Percentiles rank a stretch among this genome's conserved stretches.
Evolutionary conservation across 805 yeast genomes (phyloP).

Genomic region (Hanseniaspora mollemarum): DNA sequence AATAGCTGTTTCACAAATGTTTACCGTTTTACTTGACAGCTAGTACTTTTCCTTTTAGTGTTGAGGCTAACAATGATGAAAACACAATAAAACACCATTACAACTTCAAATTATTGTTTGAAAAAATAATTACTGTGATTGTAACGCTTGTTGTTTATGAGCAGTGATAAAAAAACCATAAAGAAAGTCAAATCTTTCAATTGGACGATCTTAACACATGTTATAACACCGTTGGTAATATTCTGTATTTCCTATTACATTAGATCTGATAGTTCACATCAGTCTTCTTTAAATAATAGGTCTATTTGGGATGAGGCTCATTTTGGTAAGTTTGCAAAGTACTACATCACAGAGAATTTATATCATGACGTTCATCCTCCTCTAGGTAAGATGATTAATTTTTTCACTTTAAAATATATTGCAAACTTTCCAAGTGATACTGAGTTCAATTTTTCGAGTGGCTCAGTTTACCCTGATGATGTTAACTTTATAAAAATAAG

Average conservation of each 20-base stretch:
- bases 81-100: too few species aligned
- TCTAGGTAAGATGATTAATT: conserved; percentile 74
- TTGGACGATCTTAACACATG: conserved; percentile 26
- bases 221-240: conserved; percentile 50
- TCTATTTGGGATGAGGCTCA: conserved; percentile 98
- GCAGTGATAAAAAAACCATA: too few species aligned
- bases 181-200: conserved; percentile 2
- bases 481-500: conserved; percentile 80
- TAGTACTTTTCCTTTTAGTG: too few species aligned
- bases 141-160: too few species aligned
- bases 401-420: conserved; percentile 9
- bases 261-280: conserved; percentile 54
- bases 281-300: conserved; percentile 44
- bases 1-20: too few species aligned
- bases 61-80: too few species aligned
- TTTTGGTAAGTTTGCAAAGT: conserved; percentile 92
- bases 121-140: too few species aligned
- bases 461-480: conserved; percentile 60
- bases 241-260: conserved; percentile 60
- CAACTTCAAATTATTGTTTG: too few species aligned
- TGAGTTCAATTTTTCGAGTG: conserved; percentile 78
- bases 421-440: conserved; percentile 33
- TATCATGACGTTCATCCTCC: conserved; percentile 98
- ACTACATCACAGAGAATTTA: conserved; percentile 76
- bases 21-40: too few species aligned